Evolutionary conservation across 352 stramenopile species (phyloP).

Genomic region (Globisporangium middletonii): DNA sequence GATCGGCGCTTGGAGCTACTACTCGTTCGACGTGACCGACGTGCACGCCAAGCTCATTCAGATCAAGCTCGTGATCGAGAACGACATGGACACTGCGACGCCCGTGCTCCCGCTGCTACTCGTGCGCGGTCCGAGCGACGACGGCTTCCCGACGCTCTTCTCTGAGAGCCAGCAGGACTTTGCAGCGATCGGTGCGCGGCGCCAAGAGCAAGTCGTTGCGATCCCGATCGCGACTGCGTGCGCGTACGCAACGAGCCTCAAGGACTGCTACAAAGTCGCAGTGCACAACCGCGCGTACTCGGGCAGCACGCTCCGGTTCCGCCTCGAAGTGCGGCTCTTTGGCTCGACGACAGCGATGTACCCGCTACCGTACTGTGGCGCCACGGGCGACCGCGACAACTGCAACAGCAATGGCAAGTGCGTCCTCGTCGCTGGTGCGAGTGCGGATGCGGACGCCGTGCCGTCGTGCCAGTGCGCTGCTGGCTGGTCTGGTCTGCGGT

Average conservation of each 20-base stretch:
- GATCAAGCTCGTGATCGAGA: slow-evolving; percentile 41
- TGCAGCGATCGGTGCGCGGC: slow-evolving; percentile 19
- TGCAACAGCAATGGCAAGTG: slow-evolving; percentile 54
- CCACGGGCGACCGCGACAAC: slow-evolving; percentile 20
- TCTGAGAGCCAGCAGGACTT: slow-evolving; percentile 48
- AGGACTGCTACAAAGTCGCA: slow-evolving; percentile 67
- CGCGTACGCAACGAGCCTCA: slow-evolving; percentile 21
- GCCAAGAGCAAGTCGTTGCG: slow-evolving; percentile 26
- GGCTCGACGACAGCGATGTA: slow-evolving; percentile 17
- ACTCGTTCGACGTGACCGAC: slow-evolving; percentile 57
- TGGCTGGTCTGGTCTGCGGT: slow-evolving; percentile 55
- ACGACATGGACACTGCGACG: slow-evolving; percentile 31
- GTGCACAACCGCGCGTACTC: slow-evolving; percentile 61
- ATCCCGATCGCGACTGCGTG: slow-evolving; percentile 41
- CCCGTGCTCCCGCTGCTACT: slow-evolving; percentile 51
- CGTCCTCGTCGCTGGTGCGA: slow-evolving; percentile 18
- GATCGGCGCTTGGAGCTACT: slow-evolving; percentile 55
- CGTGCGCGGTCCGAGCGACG: slow-evolving; percentile 38
- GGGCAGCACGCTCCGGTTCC: slow-evolving; percentile 33
- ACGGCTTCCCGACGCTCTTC: slow-evolving; percentile 47
- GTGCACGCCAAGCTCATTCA: slow-evolving; percentile 30
- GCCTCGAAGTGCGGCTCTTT: slow-evolving; percentile 36
- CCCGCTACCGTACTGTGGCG: slow-evolving; percentile 15
- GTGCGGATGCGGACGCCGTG: background rate
- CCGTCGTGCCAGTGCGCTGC: slow-evolving; percentile 47